Evolutionary conservation across 2,329 filamentous ascomycete genomes (phyloP), one percentile per base, ranked within the genome.

Genomic region (Rhynchosporium graminicola): DNA sequence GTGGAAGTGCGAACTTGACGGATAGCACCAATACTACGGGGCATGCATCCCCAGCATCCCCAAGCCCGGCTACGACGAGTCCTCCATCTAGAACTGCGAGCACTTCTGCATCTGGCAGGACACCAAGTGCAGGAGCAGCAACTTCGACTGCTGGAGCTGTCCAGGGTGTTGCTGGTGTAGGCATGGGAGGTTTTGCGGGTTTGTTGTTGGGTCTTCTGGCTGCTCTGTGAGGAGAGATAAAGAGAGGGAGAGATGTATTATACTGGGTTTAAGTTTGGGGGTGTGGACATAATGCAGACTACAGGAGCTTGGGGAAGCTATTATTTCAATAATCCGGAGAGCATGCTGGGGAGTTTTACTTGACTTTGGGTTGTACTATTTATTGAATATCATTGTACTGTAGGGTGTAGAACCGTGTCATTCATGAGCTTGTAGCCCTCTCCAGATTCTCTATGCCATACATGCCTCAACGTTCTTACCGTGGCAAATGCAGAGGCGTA

Each of bases 401-500:
- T 1, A 20, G 20, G 20, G 1, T 20, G 20, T 20, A 20, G 20
- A 20, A 1, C 20, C 20, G 20, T 20, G 20, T 20, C 20, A 1
- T 1, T 20, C 20, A 20, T 20, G 20, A 20, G 20, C 20, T 20
- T 20, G 20, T 20, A 20, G 20, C 20, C 20, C 1, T 20, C 20
- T 20, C 20, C 20, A 20, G 20, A 20, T 1, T 20, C 20, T 20
- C 20, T 20, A 20, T 20, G 20, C 20, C 20, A 20, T 1, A 20
- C 20, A 20, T 20, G 20, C 20, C 20, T 20, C 20, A 20, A 20
- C 20, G 20, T 20, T 48, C 63, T 75, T 70, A 90, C 88, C 85
- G 89, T 40, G 88, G 87, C 43, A 91, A 72, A 69, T 87, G 82
- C 61, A 91, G 77, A 40, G 87, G 87, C 4, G 85, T 88, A 12